A percentile compares a stretch with the other conserved stretches of the same genome.
These are phyloP conservation scores for Cordyceps javanica DNA, from an alignment of 2,329 filamentous ascomycete genomes.

Conservation along the genomic window DNA sequence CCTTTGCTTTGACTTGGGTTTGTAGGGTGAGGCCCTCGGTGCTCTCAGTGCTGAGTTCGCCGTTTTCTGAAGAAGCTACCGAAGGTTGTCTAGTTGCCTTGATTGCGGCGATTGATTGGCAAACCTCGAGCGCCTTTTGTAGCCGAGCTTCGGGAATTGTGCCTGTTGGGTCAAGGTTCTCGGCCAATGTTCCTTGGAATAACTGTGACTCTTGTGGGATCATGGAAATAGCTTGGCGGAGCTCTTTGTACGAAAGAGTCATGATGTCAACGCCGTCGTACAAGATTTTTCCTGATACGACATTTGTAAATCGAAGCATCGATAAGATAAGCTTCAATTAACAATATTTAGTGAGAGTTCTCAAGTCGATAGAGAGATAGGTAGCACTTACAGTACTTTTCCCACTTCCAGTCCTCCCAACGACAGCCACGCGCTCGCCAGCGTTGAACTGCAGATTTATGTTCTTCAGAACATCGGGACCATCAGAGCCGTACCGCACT, in stretches of 20 bases:
- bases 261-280: conserved; percentile 52
- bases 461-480: conserved; percentile 43
- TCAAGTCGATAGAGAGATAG: neutral
- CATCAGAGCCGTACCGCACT: conserved; percentile 39
- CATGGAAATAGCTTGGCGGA: conserved; percentile 49
- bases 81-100: conserved; percentile 31
- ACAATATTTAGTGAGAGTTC: neutral
- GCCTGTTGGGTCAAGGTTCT: conserved; percentile 60
- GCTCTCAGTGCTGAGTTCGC: conserved; percentile 14
- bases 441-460: conserved; percentile 49
- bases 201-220: conserved; percentile 56
- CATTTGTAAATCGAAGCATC: conserved; percentile 48
- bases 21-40: conserved; percentile 29
- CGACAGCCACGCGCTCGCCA: conserved; percentile 70
- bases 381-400: conserved; percentile 63
- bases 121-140: conserved; percentile 53
- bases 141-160: conserved; percentile 47
- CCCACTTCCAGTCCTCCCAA: conserved; percentile 75
- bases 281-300: conserved; percentile 44
- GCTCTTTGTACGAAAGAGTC: conserved; percentile 39
- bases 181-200: conserved; percentile 45
- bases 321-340: conserved; percentile 41
- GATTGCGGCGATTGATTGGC: conserved; percentile 52
- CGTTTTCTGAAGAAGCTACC: conserved; percentile 15
- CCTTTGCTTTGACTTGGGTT: conserved; percentile 44